These are phyloP conservation scores for Gastrolobium bilobum DNA, from an alignment of 306 rosid genomes.

Conservation along the genomic window DNA sequence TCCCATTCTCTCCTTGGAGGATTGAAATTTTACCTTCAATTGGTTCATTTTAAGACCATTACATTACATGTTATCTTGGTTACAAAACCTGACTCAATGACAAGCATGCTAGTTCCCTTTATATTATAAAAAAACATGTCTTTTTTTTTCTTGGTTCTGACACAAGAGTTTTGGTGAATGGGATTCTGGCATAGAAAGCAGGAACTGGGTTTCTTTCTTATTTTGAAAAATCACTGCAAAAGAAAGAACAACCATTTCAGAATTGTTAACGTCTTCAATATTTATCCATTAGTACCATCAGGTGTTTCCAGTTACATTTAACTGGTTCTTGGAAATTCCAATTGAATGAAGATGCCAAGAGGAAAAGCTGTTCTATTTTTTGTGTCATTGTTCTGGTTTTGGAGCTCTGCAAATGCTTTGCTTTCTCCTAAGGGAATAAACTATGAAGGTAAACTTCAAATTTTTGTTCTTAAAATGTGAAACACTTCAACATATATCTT, in stretches of 20 bases:
- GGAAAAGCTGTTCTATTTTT: slow-evolving; percentile 58
- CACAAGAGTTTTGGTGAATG: slow-evolving; percentile 67
- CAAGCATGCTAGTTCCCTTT: slow-evolving; percentile 84
- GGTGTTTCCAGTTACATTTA: slow-evolving; percentile 42
- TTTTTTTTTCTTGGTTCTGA: slow-evolving; percentile 62
- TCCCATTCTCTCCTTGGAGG: slow-evolving; percentile 56
- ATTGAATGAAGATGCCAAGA: slow-evolving; percentile 63
- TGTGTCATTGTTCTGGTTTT: slow-evolving; percentile 59
- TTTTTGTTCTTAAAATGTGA: neutral
- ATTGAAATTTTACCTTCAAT: slow-evolving; percentile 46
- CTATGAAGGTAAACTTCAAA: slow-evolving; percentile 78
- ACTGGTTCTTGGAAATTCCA: slow-evolving; percentile 51
- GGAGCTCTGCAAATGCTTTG: slow-evolving; percentile 68
- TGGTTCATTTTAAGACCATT: slow-evolving; percentile 45
- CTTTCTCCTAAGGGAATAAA: slow-evolving; percentile 95
- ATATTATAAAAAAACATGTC: slow-evolving; percentile 57
- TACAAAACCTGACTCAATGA: slow-evolving; percentile 66
- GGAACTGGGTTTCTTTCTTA: slow-evolving; percentile 47
- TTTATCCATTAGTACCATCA: slow-evolving; percentile 19
- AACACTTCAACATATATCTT: neutral
- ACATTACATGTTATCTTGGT: slow-evolving; percentile 51
- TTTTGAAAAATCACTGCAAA: slow-evolving; percentile 57
- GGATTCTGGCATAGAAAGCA: slow-evolving; percentile 63
- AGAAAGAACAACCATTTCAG: slow-evolving; percentile 53
- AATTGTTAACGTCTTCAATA: slow-evolving; percentile 25